A percentile compares a stretch with the other conserved stretches of the same genome.
Evolutionary conservation across 352 stramenopile genomes (phyloP).

Genomic region (Phytophthora agathidicida): DNA sequence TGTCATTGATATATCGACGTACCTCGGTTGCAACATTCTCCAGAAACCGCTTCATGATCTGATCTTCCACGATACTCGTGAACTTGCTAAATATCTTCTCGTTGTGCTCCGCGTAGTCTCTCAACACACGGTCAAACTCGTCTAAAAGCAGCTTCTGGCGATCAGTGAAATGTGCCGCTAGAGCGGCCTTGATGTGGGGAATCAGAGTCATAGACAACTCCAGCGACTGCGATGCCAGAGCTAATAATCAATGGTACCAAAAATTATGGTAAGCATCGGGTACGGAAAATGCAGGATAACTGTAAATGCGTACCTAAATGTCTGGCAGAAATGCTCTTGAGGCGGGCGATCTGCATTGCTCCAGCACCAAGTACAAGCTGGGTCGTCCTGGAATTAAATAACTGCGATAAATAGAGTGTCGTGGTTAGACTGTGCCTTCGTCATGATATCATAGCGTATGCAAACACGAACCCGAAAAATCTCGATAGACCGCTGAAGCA

Average conservation of each 20-base stretch:
- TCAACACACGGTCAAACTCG: slow-evolving; percentile 95
- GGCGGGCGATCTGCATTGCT: slow-evolving; percentile 95
- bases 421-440: slow-evolving; percentile 5
- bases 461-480: slow-evolving; percentile 73
- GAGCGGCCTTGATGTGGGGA: slow-evolving; percentile 94
- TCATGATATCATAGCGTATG: not conserved
- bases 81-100: slow-evolving; percentile 98
- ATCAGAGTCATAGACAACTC: slow-evolving; percentile 94
- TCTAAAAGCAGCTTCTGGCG: slow-evolving; percentile 97
- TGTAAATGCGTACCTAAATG: slow-evolving; percentile 79
- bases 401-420: slow-evolving; percentile 45
- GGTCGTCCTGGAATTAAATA: slow-evolving; percentile 97
- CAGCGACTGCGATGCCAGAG: slow-evolving; percentile 95
- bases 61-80: slow-evolving; percentile 96
- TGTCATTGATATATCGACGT: slow-evolving; percentile 6
- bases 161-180: slow-evolving; percentile 94
- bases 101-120: slow-evolving; percentile 96
- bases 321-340: slow-evolving; percentile 97
- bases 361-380: slow-evolving; percentile 96
- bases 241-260: no score
- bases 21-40: slow-evolving; percentile 79
- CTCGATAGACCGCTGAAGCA: slow-evolving; percentile 94
- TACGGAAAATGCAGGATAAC: not conserved
- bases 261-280: no score
- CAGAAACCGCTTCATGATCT: slow-evolving; percentile 94